Conservation (phyloP, 495 filamentous ascomycete species). For the Aspergillus leporis region DNA sequence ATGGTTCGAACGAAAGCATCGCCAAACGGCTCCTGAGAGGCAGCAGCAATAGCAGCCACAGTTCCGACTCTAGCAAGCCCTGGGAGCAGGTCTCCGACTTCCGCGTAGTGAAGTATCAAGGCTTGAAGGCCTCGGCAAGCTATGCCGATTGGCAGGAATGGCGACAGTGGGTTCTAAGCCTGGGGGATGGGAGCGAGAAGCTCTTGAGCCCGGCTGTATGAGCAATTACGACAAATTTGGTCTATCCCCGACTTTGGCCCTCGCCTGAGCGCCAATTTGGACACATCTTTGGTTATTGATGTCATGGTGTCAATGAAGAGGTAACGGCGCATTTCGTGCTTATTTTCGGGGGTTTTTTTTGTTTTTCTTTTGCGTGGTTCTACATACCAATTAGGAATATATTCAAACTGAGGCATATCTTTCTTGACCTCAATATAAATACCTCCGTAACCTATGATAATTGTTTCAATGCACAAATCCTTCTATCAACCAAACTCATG, state of each 20-base stretch:
- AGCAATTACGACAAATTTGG: not conserved
- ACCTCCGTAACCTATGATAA: too few species aligned
- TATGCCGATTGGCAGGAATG: conserved; percentile 77
- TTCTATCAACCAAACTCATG: too few species aligned
- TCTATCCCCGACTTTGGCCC: not conserved
- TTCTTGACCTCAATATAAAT: not conserved
- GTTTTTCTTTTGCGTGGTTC: not conserved
- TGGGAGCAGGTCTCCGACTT: conserved; percentile 76
- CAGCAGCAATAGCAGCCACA: conserved; percentile 16
- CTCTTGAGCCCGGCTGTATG: conserved; percentile 8
- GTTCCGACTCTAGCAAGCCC: conserved; percentile 27
- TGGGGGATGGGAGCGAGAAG: conserved; percentile 36
- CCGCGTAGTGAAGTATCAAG: conserved; percentile 77
- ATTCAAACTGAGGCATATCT: not conserved
- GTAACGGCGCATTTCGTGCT: conserved; percentile 4
- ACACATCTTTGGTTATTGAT: conserved; percentile 7
- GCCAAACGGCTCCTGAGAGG: conserved; percentile 46
- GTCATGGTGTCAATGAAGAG: conserved; percentile 13
- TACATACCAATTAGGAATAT: not conserved
- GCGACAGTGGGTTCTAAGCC: conserved; percentile 67
- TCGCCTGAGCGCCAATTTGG: not conserved
- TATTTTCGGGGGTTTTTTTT: not conserved
- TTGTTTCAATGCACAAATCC: too few species aligned
- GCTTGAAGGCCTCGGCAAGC: conserved; percentile 64
- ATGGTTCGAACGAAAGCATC: conserved; percentile 45